A percentile compares a stretch with the other conserved stretches of the same genome.
phyloP scores from a whole-genome alignment of 1,139 yeast species.

The Suhomyces coccinellae region DNA sequence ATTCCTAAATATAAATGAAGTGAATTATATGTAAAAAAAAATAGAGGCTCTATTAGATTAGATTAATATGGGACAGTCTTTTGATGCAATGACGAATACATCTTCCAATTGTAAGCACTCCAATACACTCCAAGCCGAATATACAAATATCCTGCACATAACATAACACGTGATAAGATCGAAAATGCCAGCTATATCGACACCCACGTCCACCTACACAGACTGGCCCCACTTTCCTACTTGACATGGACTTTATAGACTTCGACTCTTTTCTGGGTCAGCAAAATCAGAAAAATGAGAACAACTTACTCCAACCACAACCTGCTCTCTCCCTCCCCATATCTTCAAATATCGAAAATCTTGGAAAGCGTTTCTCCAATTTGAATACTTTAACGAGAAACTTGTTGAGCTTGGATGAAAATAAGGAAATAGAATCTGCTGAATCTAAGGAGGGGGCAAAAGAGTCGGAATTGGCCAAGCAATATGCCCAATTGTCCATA shows the following conservation, averaged over 20 bases:
- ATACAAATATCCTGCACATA: not conserved
- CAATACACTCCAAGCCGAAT: not conserved
- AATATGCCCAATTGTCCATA: constrained; percentile 20
- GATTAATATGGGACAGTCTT: too few relatives aligned
- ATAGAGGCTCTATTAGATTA: too few relatives aligned
- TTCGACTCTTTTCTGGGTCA: constrained; percentile 35
- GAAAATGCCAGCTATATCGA: constrained; percentile 1
- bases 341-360: constrained; percentile 39
- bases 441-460: not conserved
- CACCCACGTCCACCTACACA: not conserved
- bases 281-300: constrained; percentile 9
- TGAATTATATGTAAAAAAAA: too few relatives aligned
- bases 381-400: constrained; percentile 35
- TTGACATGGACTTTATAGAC: constrained; percentile 45
- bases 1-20: too few relatives aligned
- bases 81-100: too few relatives aligned
- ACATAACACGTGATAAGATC: not conserved
- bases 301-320: constrained; percentile 42
- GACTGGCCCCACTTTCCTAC: not conserved
- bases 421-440: constrained; percentile 1
- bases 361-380: constrained; percentile 38
- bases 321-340: constrained; percentile 49
- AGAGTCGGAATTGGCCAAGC: constrained; percentile 18
- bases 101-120: too few relatives aligned
- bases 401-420: constrained; percentile 24